Base-by-base conservation (phyloP, 306 rosid species). In the Biancaea sappan region DNA sequence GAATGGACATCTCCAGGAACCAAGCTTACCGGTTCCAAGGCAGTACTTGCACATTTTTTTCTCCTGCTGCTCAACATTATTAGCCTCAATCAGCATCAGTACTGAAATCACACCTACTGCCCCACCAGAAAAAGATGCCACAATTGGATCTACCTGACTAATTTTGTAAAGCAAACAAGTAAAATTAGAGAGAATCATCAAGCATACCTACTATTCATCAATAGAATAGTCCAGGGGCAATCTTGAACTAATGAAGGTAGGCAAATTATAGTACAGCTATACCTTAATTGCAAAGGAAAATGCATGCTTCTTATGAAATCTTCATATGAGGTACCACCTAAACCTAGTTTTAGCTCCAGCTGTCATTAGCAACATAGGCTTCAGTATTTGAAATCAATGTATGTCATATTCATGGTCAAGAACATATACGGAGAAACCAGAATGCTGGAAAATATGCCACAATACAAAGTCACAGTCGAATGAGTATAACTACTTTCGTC, bases 81-180 rank as follows among this genome's bases (percentile, higher is more conserved):
- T 91, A 68, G 84, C 96, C 92, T 94, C 98, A 31, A 94, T 87
- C 56, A 94, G 52, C 98, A 94, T 94, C 79, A 94, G 52, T n/a
- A 93, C 91, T 21, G 98, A 94, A 83, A 94, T 84, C 63, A 94
- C 97, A 10, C 98, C 98, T 13, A 94, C 97, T 6, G 98, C 95
- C 40, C 98, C 98, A 40, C 98, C 98, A 2, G 97, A 90, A 81
- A 94, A 94, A 34, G 98, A 94, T 26, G 98, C 97, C 78, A 94
- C 96, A 60, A 94, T 94, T 38, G 98, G 98, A 71, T 94, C 97
- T 40, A 94, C 98, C 84, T 94, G 97, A 84, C 98, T 94, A 91
- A 69, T 62, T 62, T 51, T 38, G 62, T 32, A 73, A 78, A 78
- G 75, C 57, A 31, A 81, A 73, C 58, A 75, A 77, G 53, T 66